Base-by-base conservation (phyloP, 2,329 filamentous ascomycete species). In the Dryadomyces sulphureus region DNA sequence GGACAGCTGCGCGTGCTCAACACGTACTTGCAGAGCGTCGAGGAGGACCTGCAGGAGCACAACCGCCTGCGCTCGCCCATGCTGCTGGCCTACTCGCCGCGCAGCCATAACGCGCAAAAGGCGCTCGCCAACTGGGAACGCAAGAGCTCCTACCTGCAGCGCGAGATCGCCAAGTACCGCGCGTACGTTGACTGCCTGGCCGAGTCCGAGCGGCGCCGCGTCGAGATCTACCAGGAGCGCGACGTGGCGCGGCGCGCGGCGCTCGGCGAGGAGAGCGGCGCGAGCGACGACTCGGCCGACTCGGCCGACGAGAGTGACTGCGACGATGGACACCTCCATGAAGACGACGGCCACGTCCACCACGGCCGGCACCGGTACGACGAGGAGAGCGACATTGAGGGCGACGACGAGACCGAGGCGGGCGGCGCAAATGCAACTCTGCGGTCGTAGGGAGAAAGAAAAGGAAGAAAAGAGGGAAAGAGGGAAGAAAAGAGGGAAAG, bases 51-150 rank as follows among this genome's bases (percentile, higher is more conserved):
- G 42, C 75, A 86, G 59, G 73, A 74, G 50, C 92, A 98, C 64
- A 95, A 96, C 57, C 83, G 89, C 59, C 70, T 96, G 53, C 80
- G 92, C 54, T 79, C 79, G 48, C 81, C 87, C 2, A 92, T 96
- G 82, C 73, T 89, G 46, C 72, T 94, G 46, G 88, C 92, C 8
- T 96, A 93, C 60, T 88, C 86, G 14, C 84, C 87, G 3, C 77
- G 88, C 25, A 83, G 90, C 50, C 73, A 77, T 34, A 96, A 96
- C 57, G 76, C 81, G 16, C 69, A 68, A 51, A 89, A 84, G 62
- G 87, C 90, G 16, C 90, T 96, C 84, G 73, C 81, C 19, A 98
- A 98, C 62, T 98, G 92, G 90, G 89, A 98, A 68, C 80, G 84
- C 58, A 96, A 96, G 67, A 93, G 86, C 47, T 81, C 85, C 25